Evolutionary conservation across 805 yeast species (phyloP), one percentile per base, ranked within the genome.

Genomic region (Novakomyces olei): DNA sequence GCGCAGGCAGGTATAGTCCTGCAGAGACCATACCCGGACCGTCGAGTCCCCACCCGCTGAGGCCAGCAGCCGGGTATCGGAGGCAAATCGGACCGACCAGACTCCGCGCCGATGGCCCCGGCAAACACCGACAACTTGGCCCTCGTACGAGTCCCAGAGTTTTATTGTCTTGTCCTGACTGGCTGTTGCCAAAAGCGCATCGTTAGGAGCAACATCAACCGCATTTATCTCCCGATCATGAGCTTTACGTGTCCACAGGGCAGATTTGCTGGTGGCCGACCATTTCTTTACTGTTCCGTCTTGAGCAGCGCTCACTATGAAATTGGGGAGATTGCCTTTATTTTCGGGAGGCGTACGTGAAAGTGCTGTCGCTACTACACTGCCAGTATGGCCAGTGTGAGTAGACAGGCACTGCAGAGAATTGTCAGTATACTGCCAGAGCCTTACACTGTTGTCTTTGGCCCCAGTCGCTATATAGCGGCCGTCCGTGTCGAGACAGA

Each of bases 201-300:
- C 91, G 46, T 81, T 79, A 12, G 94, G 92, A n/a, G 95, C 65
- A 3, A 88, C 60, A 41, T 81, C 94, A 34, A 88, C 56, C 2
- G 85, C 66, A 46, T 88, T 91, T 38, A 88, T 88, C 51, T 88
- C 94, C 50, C 85, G 88, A 35, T 88, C 96, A 50, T 88, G 99
- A 1, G 95, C 96, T 46, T 83, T 69, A 59, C 94, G 69, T 0
- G 98, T 88, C 51, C 74, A 88, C 34, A 72, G 80, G 2, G 94
- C 76, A 2, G 61, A 57, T 5, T 36, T 27, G 2, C 36, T 33
- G 12, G 43, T 63, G 2, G 38, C 40, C 1, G 36, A 35, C 94
- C 94, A 81, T 49, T 72, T 73, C 49, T 81, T 81, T 24, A 81
- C 63, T 0, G 94, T 81, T 43, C 78, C 60, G 50, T 81, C 95